Evolutionary conservation across 495 filamentous ascomycete species (phyloP), one percentile per base, ranked within the genome.

Genomic region (Aspergillus bertholletiae): DNA sequence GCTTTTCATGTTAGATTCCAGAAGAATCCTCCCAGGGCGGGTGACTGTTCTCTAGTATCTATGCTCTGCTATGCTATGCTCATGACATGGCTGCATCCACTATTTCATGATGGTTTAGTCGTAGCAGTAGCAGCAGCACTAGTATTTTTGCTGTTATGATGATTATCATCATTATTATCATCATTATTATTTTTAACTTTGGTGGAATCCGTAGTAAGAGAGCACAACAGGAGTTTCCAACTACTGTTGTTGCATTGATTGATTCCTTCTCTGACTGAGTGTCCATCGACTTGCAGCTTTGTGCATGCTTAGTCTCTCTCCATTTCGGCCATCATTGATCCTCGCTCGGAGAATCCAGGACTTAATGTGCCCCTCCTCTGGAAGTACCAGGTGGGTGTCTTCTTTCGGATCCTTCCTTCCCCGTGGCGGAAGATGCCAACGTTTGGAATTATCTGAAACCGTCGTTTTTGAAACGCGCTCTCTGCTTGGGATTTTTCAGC

Each of bases 381-480:
- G 32, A 37, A 15, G 13, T 37, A 15, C 8, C 26, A 28, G 13
- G 34, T 28, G 46, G 52, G 53, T 49, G 54, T 55, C 55, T 39
- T 32, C 49, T 47, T 50, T 55, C 54, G 23, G 43, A 46, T 53
- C 54, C 64, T 50, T 57, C 35, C 23, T 55, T 52, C 52, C 46
- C 47, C 27, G 40, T 52, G 39, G 37, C 53, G 57, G 56, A 57
- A 57, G 37, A 58, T 56, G 32, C 51, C 20, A 58, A 60, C 62
- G 58, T 58, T 55, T 61, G 56, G 49, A 55, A 54, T 52, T 44
- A 55, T 58, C 53, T 64, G 58, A 64, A 64, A 64, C 58, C 53
- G 57, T 64, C 47, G 51, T 40, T 53, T 54, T 57, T 61, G 58
- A 61, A 61, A 64, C 58, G 58, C 58, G 51, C 54, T 59, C 61